Percentiles rank a stretch among this genome's conserved stretches.
Conservation (phyloP, 257 asterid genomes). For the Linderniella brevidens region DNA sequence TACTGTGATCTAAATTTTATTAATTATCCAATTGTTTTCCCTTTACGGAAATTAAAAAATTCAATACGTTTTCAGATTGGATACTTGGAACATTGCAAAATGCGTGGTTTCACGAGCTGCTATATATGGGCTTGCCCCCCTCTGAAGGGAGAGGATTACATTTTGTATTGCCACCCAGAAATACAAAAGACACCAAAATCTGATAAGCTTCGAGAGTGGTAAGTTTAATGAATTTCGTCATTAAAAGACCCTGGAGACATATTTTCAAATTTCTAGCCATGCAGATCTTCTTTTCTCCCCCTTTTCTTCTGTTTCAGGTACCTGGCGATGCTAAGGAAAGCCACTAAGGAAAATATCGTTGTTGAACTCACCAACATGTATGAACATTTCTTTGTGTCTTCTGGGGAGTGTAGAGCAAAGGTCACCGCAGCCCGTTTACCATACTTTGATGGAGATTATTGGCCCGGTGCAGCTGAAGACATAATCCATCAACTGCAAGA, state of each 20-base stretch:
- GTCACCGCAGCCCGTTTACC: slow-evolving; percentile 92
- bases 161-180: slow-evolving; percentile 97
- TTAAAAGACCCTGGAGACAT: slow-evolving; percentile 4
- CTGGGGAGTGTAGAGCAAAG: slow-evolving; percentile 81
- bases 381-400: slow-evolving; percentile 73
- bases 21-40: too few relatives aligned
- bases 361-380: slow-evolving; percentile 75
- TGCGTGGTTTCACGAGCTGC: slow-evolving; percentile 90
- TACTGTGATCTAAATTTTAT: too few relatives aligned
- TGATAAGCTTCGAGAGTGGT: slow-evolving; percentile 97
- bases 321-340: slow-evolving; percentile 83
- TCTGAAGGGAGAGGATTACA: slow-evolving; percentile 89
- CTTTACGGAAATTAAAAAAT: too few relatives aligned
- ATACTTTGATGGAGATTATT: slow-evolving; percentile 94
- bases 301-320: slow-evolving; percentile 55
- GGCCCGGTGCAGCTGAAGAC: slow-evolving; percentile 99
- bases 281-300: slow-evolving; percentile 5
- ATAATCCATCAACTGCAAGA: slow-evolving; percentile 79
- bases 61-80: slow-evolving; percentile 77
- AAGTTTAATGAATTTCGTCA: slow-evolving; percentile 15
- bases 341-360: slow-evolving; percentile 64
- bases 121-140: slow-evolving; percentile 99
- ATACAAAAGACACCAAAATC: slow-evolving; percentile 97
- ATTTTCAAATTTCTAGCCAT: not conserved
- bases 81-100: slow-evolving; percentile 85